Evolutionary conservation across 306 rosid species (phyloP), one percentile per base, ranked within the genome.

Genomic region (Sicyos edulis): DNA sequence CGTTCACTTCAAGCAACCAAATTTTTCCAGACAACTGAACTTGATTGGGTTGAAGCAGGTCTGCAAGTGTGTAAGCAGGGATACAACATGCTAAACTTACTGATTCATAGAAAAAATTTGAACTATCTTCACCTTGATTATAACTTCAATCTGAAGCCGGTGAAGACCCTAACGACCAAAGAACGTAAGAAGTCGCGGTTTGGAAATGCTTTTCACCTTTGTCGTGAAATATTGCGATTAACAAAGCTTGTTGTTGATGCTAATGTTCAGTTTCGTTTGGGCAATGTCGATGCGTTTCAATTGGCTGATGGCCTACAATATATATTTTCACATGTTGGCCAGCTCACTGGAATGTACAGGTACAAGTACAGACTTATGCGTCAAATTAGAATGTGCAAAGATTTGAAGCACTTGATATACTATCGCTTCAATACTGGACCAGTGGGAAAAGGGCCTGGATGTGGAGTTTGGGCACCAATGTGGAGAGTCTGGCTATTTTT

Each of bases 391-490:
- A 95, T 95, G 99, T 95, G 99, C 73, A 95, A 91, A 81, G 99
- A 95, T 71, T 79, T 95, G 81, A 95, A 95, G 83, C 99, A 95
- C 80, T 85, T 95, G 85, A 91, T 86, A 74, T 95, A 95, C 81
- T 95, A 95, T 70, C 99, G 99, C 17, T 95, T 95, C 82, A 95
- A 95, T 81, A 95, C 99, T 62, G 99, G 99, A 19, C 99, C 99
- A 62, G 99, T 95, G 5, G 99, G 99, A 62, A 95, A 95, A 76
- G 99, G 99, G 42, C 99, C 99, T 14, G 99, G 99, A 56, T 91
- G 99, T 81, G 99, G 97, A 72, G 82, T 95, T 81, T 95, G 99
- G 99, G 99, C 99, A 6, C 99, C 99, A 0, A 95, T 95, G 99
- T 95, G 99, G 99, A 89, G 99, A 78, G 99, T 95, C 52, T 95